phyloP scores from a whole-genome alignment of 2,329 filamentous ascomycete genomes.

The Nannizzia gypsea region DNA sequence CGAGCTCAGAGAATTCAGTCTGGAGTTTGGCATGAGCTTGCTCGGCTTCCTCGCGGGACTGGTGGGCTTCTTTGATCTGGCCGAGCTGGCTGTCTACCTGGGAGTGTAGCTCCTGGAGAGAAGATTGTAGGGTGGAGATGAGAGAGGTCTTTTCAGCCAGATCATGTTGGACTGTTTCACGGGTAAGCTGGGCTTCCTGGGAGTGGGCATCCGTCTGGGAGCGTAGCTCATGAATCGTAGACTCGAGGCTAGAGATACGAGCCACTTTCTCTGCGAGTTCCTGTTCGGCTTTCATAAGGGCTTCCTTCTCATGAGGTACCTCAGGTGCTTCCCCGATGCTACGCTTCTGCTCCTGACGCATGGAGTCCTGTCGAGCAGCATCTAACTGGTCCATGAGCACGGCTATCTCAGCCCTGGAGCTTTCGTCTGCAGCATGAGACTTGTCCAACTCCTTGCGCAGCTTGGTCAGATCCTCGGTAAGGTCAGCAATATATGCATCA shows the following conservation, averaged over 20 bases:
- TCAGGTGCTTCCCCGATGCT: constrained; percentile 18
- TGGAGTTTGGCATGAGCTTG: constrained; percentile 33
- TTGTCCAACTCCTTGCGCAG: constrained; percentile 53
- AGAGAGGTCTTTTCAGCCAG: constrained; percentile 10
- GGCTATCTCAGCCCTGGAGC: constrained; percentile 30
- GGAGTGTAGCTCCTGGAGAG: constrained; percentile 19
- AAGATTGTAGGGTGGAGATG: constrained; percentile 14
- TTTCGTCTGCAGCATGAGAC: constrained; percentile 36
- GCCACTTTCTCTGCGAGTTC: constrained; percentile 18
- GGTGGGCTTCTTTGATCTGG: constrained; percentile 20
- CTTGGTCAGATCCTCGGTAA: constrained; percentile 42
- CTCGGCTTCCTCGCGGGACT: constrained; percentile 24
- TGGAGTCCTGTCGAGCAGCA: constrained; percentile 26
- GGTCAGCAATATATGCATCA: constrained; percentile 36
- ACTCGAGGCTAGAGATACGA: constrained; percentile 15
- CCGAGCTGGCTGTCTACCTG: constrained; percentile 21
- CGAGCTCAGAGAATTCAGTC: constrained; percentile 42
- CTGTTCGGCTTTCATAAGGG: constrained; percentile 12
- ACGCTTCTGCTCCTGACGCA: constrained; percentile 25
- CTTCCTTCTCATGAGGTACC: constrained; percentile 19
- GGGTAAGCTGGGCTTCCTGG: neutral
- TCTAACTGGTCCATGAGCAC: constrained; percentile 36
- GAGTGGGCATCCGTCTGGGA: constrained; percentile 22
- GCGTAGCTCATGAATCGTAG: constrained; percentile 18
- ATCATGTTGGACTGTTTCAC: neutral